Conservation (phyloP, 352 stramenopile species). For the Blastocystis sp. region DNA sequence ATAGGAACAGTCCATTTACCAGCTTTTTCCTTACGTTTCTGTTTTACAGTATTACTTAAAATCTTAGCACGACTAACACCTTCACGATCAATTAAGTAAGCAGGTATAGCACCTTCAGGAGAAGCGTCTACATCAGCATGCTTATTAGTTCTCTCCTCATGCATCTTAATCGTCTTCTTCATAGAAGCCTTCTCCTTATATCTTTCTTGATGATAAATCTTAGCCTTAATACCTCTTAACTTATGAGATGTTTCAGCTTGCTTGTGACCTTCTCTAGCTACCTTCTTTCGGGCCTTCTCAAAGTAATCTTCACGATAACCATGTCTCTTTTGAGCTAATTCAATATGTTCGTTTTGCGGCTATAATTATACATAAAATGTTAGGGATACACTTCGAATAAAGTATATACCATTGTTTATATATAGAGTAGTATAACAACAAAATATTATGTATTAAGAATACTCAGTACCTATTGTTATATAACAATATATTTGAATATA, state of each 20-base stretch:
- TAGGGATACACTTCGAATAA: too few relatives aligned
- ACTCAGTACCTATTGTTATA: too few relatives aligned
- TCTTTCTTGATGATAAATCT: conserved; percentile 93
- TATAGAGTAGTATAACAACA: too few relatives aligned
- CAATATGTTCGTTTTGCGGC: conserved; percentile 89
- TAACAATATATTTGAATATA: too few relatives aligned
- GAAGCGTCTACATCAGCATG: conserved; percentile 87
- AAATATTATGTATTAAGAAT: too few relatives aligned
- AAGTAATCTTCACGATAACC: conserved; percentile 83
- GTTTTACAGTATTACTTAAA: conserved; percentile 97
- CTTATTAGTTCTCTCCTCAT: conserved; percentile 95
- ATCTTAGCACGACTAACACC: conserved; percentile 92
- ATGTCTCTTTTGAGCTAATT: conserved; percentile 95
- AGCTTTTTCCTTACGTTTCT: conserved; percentile 99
- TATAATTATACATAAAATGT: too few relatives aligned
- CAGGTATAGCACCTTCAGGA: conserved; percentile 79
- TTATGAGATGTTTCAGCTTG: conserved; percentile 91
- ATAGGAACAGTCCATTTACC: conserved; percentile 99
- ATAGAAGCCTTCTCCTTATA: conserved; percentile 99
- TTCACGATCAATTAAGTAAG: conserved; percentile 96
- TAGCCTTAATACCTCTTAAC: conserved; percentile 85
- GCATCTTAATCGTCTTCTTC: conserved; percentile 88
- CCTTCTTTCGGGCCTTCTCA: conserved; percentile 73
- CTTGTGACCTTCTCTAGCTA: conserved; percentile 85
- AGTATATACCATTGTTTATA: too few relatives aligned